Percentiles rank a stretch among this genome's conserved stretches.
phyloP scores from a whole-genome alignment of 805 yeast species.

The Yamadazyma sp. region DNA sequence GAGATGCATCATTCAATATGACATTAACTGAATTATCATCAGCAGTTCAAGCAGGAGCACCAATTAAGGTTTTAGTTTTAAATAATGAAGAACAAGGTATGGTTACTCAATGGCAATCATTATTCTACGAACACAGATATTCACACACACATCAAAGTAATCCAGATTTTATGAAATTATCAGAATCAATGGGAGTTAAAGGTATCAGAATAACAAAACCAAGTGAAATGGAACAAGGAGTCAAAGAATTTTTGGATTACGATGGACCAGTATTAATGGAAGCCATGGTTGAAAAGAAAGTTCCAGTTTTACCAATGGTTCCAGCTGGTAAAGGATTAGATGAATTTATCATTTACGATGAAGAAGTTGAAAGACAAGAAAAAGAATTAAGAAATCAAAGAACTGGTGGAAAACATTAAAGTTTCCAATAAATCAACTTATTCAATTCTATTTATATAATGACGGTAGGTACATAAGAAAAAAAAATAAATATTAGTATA shows the following conservation, averaged over 20 bases:
- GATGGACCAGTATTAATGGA: conserved; percentile 88
- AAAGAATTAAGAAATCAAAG: conserved; percentile 64
- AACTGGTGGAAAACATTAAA: conserved; percentile 66
- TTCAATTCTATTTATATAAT: background rate
- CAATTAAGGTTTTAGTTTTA: conserved; percentile 82
- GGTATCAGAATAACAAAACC: conserved; percentile 73
- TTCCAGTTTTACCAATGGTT: conserved; percentile 97
- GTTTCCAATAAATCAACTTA: too few species aligned
- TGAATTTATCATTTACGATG: conserved; percentile 86
- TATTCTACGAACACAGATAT: conserved; percentile 94
- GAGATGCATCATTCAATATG: conserved; percentile 99
- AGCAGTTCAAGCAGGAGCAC: conserved; percentile 91
- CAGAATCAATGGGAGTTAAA: conserved; percentile 90
- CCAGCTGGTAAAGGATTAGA: conserved; percentile 94
- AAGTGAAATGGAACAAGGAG: conserved; percentile 50
- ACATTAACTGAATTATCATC: conserved; percentile 89
- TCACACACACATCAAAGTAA: conserved; percentile 97
- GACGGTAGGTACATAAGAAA: conserved; percentile 1
- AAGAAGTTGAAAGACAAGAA: conserved; percentile 72
- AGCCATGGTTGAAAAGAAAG: conserved; percentile 86
- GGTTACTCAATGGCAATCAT: conserved; percentile 99
- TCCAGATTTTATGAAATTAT: conserved; percentile 90
- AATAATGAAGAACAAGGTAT: conserved; percentile 99
- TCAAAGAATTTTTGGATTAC: conserved; percentile 66
- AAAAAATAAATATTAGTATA: too few species aligned